Base-by-base conservation (phyloP, 805 yeast species). In the Zygosaccharomyces gambellarensis region DNA sequence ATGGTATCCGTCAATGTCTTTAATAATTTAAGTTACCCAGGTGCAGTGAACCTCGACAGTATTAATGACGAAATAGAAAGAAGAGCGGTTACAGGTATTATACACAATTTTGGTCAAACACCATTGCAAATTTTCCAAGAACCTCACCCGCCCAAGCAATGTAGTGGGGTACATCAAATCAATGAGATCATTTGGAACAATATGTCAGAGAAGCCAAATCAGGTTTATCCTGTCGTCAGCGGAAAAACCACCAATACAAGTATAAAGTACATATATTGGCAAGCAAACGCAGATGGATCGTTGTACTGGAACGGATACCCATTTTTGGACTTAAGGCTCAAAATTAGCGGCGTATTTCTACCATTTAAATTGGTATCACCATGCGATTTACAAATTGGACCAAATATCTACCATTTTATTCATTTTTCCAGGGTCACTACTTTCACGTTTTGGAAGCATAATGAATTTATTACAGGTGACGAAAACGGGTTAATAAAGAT, bases 21-120 rank as follows among this genome's bases (percentile, higher is more conserved):
- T 67, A 94, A 88, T 66, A 87, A 83, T 63, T 72, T 86, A 54
- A 87, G 96, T 48, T 89, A 89, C 61, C 84, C 84, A 47, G 96
- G 96, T 2, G 87, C 90, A 0, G 82, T 87, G 17, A 81, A 89
- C 62, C 69, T 89, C 47, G 95, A 87, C 52, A 75, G 74, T 21
- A 83, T 89, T 49, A 74, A 79, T 51, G 90, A 88, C 61, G 88
- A 82, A 32, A 74, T 77, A 52, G 95, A 89, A 65, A 76, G 83
- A 54, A 73, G 81, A 34, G 92, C 95, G 0, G 75, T 85, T 2
- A 85, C 88, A 21, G 90, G 95, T 1, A 85, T 86, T 57, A 89
- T 89, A 45, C 94, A 90, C 62, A 89, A 89, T 65, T 89, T 89
- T 73, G 97, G 97, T 0, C 97, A 89, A 62, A 89, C 95, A 0